Conservation (phyloP, 78 protist species). For the Chrysochromulina tobinii region DNA sequence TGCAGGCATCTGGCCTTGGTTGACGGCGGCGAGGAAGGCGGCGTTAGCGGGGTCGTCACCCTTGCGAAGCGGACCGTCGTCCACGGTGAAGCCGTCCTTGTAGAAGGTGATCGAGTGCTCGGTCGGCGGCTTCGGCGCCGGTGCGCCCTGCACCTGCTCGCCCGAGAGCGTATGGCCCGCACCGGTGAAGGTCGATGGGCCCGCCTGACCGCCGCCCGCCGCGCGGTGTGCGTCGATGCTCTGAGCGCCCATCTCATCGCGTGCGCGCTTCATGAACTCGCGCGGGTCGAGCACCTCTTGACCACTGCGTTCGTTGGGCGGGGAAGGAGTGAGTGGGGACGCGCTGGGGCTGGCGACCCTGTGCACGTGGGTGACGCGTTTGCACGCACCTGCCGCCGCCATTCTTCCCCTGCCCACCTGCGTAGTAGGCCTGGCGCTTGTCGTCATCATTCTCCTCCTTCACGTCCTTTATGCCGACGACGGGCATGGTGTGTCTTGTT, state of each 20-base stretch:
- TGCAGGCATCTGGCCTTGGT: constrained; percentile 7
- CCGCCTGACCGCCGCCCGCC: background rate
- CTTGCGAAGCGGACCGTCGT: constrained; percentile 71
- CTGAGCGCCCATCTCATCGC: constrained; percentile 17
- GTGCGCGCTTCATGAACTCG: constrained; percentile 25
- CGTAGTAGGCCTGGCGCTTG: constrained; percentile 31
- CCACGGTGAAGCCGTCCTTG: constrained; percentile 73
- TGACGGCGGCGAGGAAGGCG: constrained; percentile 54
- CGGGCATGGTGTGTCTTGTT: too few species aligned
- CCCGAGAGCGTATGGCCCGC: background rate
- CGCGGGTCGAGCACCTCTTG: constrained; percentile 21
- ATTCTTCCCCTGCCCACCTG: constrained; percentile 1
- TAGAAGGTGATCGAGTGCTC: constrained; percentile 61
- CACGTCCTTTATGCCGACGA: background rate
- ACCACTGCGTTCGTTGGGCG: background rate
- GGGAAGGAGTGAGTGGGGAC: too few species aligned
- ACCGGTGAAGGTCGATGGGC: background rate
- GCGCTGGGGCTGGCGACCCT: too few species aligned
- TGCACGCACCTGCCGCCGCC: background rate
- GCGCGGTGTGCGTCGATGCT: background rate
- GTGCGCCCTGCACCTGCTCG: background rate
- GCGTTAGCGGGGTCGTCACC: constrained; percentile 57
- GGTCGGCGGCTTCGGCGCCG: background rate
- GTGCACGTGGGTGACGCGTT: too few species aligned
- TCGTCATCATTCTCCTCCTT: background rate